phyloP scores from a whole-genome alignment of 1,284 basidiomycete species.

The Neonothopanus nambi region DNA sequence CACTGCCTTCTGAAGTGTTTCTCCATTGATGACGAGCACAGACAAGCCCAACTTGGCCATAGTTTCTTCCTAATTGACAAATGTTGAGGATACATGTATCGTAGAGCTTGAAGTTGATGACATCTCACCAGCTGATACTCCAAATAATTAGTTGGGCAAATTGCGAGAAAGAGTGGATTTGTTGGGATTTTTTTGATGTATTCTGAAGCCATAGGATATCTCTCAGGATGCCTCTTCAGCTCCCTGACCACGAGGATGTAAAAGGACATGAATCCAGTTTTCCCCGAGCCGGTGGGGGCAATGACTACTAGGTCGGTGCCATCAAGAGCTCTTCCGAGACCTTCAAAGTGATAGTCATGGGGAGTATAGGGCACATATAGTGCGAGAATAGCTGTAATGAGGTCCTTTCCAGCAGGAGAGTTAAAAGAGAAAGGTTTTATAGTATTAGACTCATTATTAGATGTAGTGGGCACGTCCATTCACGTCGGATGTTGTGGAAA shows the following conservation, averaged over 20 bases:
- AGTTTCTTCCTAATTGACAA: constrained; percentile 4
- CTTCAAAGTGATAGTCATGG: constrained; percentile 26
- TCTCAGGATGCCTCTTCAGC: constrained; percentile 9
- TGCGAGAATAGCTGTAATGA: constrained; percentile 8
- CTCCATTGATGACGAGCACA: constrained; percentile 7
- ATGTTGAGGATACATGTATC: background rate
- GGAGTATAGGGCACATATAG: constrained; percentile 14
- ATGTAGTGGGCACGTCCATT: too few relatives aligned
- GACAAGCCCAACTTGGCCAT: background rate
- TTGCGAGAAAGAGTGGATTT: constrained; percentile 12
- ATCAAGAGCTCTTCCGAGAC: constrained; percentile 20
- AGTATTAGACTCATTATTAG: too few relatives aligned
- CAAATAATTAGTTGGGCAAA: too few relatives aligned
- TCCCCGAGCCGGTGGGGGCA: constrained; percentile 22
- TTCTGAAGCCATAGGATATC: background rate
- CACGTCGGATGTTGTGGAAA: too few relatives aligned
- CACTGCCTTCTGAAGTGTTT: background rate
- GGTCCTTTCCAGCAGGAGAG: too few relatives aligned
- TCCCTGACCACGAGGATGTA: constrained; percentile 15
- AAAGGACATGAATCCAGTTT: constrained; percentile 17
- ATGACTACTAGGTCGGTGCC: constrained; percentile 22
- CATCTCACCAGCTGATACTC: too few relatives aligned
- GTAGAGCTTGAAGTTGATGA: background rate
- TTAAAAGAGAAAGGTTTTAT: too few relatives aligned
- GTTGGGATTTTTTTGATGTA: constrained; percentile 6